Evolutionary conservation across 2,329 filamentous ascomycete species (phyloP).

Genomic region (Fusarium sp.): DNA sequence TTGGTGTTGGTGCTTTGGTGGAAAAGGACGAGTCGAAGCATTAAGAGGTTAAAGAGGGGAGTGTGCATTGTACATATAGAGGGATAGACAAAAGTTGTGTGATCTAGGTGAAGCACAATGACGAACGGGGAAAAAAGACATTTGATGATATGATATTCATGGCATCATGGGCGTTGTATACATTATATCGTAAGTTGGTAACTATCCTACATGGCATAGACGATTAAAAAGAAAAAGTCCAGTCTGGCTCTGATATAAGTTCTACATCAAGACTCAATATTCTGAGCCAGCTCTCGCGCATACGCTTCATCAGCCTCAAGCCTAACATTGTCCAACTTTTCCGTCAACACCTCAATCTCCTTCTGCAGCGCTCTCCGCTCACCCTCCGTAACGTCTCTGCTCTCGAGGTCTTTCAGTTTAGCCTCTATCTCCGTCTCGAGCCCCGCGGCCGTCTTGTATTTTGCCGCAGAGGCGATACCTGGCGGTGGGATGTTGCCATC

Average conservation of each 20-base stretch:
- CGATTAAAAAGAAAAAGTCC: not conserved
- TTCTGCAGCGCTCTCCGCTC: slow-evolving; percentile 43
- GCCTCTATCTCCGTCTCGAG: slow-evolving; percentile 50
- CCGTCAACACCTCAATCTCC: slow-evolving; percentile 54
- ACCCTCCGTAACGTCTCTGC: slow-evolving; percentile 39
- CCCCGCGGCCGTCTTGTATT: slow-evolving; percentile 51
- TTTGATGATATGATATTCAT: slow-evolving; percentile 19
- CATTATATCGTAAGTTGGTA: not conserved
- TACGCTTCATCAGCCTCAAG: slow-evolving; percentile 61
- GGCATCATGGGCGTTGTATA: not conserved
- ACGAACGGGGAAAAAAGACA: slow-evolving; percentile 14
- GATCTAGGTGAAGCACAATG: slow-evolving; percentile 22
- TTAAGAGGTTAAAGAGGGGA: not conserved
- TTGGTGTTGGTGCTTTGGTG: slow-evolving; percentile 84
- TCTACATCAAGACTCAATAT: not conserved
- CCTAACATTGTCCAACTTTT: slow-evolving; percentile 52
- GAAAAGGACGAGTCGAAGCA: slow-evolving; percentile 72
- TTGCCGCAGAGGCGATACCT: slow-evolving; percentile 46
- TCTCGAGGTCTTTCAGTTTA: slow-evolving; percentile 45
- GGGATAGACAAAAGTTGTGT: slow-evolving; percentile 41
- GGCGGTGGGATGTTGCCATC: slow-evolving; percentile 32
- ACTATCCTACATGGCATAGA: not conserved
- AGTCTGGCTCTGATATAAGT: not conserved
- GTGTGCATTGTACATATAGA: slow-evolving; percentile 36
- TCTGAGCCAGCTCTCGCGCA: slow-evolving; percentile 54